phyloP scores from a whole-genome alignment of 169 alveolate species.

The Eimeria maxima region DNA sequence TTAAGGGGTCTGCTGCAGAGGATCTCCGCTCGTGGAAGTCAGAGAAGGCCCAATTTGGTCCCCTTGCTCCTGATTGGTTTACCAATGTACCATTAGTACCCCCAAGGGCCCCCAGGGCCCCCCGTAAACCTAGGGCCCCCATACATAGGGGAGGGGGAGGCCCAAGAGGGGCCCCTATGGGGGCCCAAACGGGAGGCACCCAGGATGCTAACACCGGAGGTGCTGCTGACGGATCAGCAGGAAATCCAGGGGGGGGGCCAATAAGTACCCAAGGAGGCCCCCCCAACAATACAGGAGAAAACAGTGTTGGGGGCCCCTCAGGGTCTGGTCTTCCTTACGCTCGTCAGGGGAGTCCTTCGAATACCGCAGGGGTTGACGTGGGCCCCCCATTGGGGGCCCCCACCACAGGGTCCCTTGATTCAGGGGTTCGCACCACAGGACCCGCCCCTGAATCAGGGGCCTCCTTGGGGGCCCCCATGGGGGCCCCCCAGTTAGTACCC shows the following conservation, averaged over 20 bases:
- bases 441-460: conserved; percentile 7
- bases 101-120: conserved; percentile 29
- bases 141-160: too few relatives aligned
- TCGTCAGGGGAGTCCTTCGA: background rate
- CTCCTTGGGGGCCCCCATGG: conserved; percentile 33
- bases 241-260: too few relatives aligned
- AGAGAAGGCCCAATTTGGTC: conserved; percentile 84
- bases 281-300: background rate
- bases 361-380: background rate
- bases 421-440: too few relatives aligned
- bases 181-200: background rate
- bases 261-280: background rate
- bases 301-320: background rate
- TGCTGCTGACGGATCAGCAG: too few relatives aligned
- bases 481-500: background rate
- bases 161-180: background rate
- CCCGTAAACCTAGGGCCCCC: conserved; percentile 28
- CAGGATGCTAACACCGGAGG: too few relatives aligned
- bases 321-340: background rate
- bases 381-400: background rate
- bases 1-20: background rate
- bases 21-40: conserved; percentile 32
- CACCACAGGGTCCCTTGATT: too few relatives aligned
- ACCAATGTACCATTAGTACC: conserved; percentile 50
- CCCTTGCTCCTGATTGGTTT: conserved; percentile 80